Base-by-base conservation (phyloP, 768 basidiomycete genomes). In the Pleurotus citrinopileatus region DNA sequence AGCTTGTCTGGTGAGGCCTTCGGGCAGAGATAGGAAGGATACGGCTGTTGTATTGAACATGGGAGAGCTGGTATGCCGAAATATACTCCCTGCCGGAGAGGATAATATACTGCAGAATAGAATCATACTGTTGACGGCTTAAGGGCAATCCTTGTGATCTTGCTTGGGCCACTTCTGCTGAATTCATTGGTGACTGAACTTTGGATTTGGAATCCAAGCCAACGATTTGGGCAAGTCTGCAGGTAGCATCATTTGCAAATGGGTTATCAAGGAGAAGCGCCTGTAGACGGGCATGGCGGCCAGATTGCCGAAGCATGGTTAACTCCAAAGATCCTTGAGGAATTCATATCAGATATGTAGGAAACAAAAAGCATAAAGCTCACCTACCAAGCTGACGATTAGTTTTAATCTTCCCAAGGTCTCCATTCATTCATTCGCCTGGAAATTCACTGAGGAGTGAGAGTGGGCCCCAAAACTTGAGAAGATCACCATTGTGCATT, bases 391-490 rank as follows among this genome's bases (percentile, higher is more conserved):
- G 46, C 2, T 52, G 54, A 2, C 43, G 25, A 38, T 68, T 69
- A 20, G 65, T 67, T 22, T 62, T 65, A n/a, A 63, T 61, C 53
- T 56, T 47, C 56, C 56, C 28, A 13, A 67, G 47, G 9, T 54
- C 56, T 10, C 69, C 67, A 65, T 71, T 71, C 53, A 66, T 50
- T 13, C 59, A 53, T 54, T 71, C 67, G 38, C 65, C 63, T 29
- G 63, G 55, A 58, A 70, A 69, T 34, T 71, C 67, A 62, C 66
- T 67, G 12, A 71, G 47, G 3, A 40, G 42, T n/a, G 61, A 25
- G 5, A 70, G 43, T 28, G 69, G 66, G 1, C 67, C 68, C 70
- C 70, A 71, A 45, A 53, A 62, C 53, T 67, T 67, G 12, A 71
- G 44, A 1, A 63, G 46, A 9, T 55, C 54, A 5, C 50, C 60